Evolutionary conservation across 768 basidiomycete species (phyloP).

Genomic region (Panellus pusillus): DNA sequence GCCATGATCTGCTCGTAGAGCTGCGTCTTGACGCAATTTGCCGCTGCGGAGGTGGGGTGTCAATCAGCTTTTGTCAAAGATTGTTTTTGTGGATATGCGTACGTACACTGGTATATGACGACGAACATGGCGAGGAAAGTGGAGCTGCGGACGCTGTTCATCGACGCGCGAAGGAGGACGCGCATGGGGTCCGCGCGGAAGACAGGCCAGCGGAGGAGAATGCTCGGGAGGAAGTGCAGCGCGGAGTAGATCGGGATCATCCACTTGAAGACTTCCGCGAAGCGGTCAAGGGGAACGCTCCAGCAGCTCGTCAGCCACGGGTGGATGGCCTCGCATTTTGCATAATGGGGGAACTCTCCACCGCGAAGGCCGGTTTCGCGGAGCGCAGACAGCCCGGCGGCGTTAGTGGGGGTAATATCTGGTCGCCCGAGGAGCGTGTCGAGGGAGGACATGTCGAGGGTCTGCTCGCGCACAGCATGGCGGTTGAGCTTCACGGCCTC

Average conservation of each 20-base stretch:
- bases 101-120: constrained; percentile 75
- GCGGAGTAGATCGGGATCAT: constrained; percentile 86
- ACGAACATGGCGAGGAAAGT: constrained; percentile 87
- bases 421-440: constrained; percentile 50
- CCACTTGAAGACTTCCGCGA: constrained; percentile 81
- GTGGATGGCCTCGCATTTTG: constrained; percentile 74
- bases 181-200: constrained; percentile 66
- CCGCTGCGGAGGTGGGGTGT: constrained; percentile 35
- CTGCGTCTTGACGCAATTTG: constrained; percentile 68
- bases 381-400: constrained; percentile 44
- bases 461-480: constrained; percentile 56
- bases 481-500: constrained; percentile 63
- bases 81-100: background rate
- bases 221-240: constrained; percentile 82
- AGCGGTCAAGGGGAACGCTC: constrained; percentile 63
- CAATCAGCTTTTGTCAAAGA: too few relatives aligned
- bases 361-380: constrained; percentile 37
- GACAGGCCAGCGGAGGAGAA: constrained; percentile 74
- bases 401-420: constrained; percentile 55
- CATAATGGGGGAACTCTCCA: constrained; percentile 48
- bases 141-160: constrained; percentile 80
- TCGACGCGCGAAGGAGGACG: constrained; percentile 62
- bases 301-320: constrained; percentile 65
- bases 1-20: constrained; percentile 48
- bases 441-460: constrained; percentile 55